phyloP scores from a whole-genome alignment of 768 basidiomycete species.

The Chalciporus piperatus region DNA sequence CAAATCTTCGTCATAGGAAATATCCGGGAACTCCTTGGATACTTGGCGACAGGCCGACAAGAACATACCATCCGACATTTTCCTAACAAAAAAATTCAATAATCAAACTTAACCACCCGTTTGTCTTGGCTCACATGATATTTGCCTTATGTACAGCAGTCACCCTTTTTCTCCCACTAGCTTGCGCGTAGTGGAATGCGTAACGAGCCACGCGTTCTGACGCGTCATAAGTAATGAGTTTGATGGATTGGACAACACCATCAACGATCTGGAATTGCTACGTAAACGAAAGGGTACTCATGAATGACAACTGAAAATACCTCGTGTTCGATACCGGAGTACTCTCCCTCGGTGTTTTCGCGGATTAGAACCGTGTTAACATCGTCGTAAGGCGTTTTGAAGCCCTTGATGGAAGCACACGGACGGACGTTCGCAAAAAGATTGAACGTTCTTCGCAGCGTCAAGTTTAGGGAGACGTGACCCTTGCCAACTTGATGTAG shows the following conservation, averaged over 20 bases:
- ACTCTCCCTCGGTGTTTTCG: slow-evolving; percentile 99
- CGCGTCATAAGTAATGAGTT: slow-evolving; percentile 98
- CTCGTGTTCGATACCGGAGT: slow-evolving; percentile 99
- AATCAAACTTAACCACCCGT: slow-evolving; percentile 3
- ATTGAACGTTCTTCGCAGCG: slow-evolving; percentile 94
- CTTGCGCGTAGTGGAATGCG: slow-evolving; percentile 96
- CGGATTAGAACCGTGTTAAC: slow-evolving; percentile 98
- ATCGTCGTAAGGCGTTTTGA: slow-evolving; percentile 97
- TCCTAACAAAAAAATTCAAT: slow-evolving; percentile 51
- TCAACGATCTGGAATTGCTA: slow-evolving; percentile 69
- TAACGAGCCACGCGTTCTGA: slow-evolving; percentile 98
- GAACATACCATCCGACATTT: slow-evolving; percentile 99
- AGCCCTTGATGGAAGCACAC: slow-evolving; percentile 92
- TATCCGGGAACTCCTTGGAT: slow-evolving; percentile 90
- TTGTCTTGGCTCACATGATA: slow-evolving; percentile 73
- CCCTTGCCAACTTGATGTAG: slow-evolving; percentile 86
- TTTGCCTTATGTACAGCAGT: slow-evolving; percentile 99
- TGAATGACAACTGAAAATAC: slow-evolving; percentile 38
- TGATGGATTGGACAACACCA: slow-evolving; percentile 99
- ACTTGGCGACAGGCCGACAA: slow-evolving; percentile 95
- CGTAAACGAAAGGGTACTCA: slow-evolving; percentile 11
- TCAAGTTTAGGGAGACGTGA: slow-evolving; percentile 96
- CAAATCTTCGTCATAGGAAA: slow-evolving; percentile 95
- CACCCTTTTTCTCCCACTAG: slow-evolving; percentile 83
- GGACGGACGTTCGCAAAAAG: slow-evolving; percentile 99